These are phyloP conservation scores for Paraglomus occultum DNA, from an alignment of 192 early-diverging fungal species.

Conservation along the genomic window DNA sequence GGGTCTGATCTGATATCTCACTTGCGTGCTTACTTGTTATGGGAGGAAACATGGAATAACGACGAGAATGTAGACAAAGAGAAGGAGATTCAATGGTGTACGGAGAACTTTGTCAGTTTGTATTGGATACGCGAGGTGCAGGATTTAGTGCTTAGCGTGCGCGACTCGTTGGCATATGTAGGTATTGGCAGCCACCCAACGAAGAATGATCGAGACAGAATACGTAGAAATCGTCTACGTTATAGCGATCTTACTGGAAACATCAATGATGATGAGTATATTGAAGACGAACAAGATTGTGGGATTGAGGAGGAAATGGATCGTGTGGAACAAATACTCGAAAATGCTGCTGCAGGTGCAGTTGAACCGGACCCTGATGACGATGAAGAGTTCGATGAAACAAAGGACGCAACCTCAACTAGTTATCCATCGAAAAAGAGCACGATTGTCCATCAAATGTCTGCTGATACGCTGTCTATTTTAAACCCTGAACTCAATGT, in stretches of 20 bases:
- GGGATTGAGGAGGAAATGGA: background rate
- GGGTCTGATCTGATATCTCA: constrained; percentile 36
- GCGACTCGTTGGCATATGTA: constrained; percentile 28
- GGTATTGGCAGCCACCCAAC: constrained; percentile 22
- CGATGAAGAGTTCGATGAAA: background rate
- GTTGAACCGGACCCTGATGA: no score
- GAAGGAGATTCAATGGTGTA: constrained; percentile 32
- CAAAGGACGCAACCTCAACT: background rate
- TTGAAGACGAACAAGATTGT: background rate
- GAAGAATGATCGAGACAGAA: constrained; percentile 26
- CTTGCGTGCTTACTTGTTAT: constrained; percentile 33
- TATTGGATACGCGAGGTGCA: constrained; percentile 39
- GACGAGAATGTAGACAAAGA: constrained; percentile 13
- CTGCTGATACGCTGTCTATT: background rate
- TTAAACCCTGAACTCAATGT: constrained; percentile 29
- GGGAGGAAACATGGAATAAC: constrained; percentile 31
- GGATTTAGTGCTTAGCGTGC: constrained; percentile 27
- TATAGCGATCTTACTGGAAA: background rate
- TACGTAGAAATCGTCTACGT: constrained; percentile 29
- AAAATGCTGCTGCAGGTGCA: background rate
- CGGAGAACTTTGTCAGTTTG: constrained; percentile 32
- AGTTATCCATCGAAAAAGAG: background rate
- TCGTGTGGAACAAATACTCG: no score
- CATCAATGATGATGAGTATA: background rate
- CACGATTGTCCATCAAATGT: background rate